Percentiles rank a stretch among this genome's conserved stretches.
Evolutionary conservation across 306 rosid species (phyloP).

Genomic region (Vigna radiata): DNA sequence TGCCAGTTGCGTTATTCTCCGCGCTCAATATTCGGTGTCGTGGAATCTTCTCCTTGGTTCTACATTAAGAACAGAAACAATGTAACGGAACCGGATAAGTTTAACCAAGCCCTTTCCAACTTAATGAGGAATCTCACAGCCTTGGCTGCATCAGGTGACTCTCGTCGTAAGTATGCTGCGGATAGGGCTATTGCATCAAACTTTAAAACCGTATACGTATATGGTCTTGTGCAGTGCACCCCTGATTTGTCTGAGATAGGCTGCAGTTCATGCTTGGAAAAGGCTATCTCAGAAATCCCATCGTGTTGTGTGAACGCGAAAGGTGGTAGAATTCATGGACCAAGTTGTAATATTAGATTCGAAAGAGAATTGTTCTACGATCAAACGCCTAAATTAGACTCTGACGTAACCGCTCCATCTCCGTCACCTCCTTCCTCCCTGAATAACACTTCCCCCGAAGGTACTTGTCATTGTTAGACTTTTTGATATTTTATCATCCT

Average conservation of each 20-base stretch:
- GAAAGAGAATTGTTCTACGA: neutral
- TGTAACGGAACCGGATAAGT: neutral
- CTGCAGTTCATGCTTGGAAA: constrained; percentile 39
- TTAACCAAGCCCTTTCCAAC: neutral
- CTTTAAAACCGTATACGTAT: constrained; percentile 26
- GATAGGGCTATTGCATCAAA: neutral
- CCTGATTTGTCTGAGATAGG: constrained; percentile 41
- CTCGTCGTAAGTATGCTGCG: constrained; percentile 36
- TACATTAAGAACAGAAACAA: neutral
- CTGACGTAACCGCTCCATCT: neutral
- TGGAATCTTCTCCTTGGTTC: neutral
- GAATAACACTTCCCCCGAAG: neutral
- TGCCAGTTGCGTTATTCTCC: neutral
- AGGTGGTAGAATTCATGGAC: neutral
- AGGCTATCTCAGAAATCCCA: neutral
- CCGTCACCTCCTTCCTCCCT: neutral
- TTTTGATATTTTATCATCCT: neutral
- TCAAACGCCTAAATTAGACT: neutral
- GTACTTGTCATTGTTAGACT: neutral
- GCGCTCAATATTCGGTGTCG: neutral
- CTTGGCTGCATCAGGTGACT: neutral
- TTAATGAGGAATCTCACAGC: neutral
- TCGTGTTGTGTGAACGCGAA: neutral
- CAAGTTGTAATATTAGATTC: neutral
- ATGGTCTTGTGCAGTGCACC: constrained; percentile 50